Evolutionary conservation across 169 alveolate species (phyloP).

Genomic region (Eimeria zaria): DNA sequence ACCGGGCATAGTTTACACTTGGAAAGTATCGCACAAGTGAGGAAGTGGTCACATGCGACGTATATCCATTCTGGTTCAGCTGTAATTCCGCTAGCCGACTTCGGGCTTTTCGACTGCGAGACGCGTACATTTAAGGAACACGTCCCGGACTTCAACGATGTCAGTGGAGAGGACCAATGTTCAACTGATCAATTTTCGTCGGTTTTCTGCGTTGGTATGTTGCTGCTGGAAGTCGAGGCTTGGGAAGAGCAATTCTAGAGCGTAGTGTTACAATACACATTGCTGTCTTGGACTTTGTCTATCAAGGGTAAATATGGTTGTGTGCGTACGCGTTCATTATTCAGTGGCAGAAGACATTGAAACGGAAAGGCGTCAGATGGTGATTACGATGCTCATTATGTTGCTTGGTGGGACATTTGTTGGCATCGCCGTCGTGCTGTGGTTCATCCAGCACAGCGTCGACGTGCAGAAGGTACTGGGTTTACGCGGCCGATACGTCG

Average conservation of each 20-base stretch:
- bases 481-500: constrained; percentile 65
- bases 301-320: background rate
- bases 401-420: constrained; percentile 53
- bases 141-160: constrained; percentile 14
- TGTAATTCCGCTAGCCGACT: constrained; percentile 25
- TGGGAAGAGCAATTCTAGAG: background rate
- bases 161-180: constrained; percentile 54
- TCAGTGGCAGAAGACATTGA: constrained; percentile 73
- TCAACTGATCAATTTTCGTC: constrained; percentile 32
- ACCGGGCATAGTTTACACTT: background rate
- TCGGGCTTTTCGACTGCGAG: constrained; percentile 47
- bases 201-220: constrained; percentile 74
- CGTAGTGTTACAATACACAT: background rate
- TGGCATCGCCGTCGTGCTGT: constrained; percentile 57
- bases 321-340: constrained; percentile 18
- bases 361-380: constrained; percentile 32
- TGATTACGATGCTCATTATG: constrained; percentile 41
- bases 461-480: constrained; percentile 72
- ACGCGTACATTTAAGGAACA: constrained; percentile 63
- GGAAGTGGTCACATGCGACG: background rate
- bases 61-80: background rate
- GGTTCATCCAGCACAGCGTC: constrained; percentile 76
- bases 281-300: background rate
- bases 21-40: background rate
- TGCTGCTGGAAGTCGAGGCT: background rate